Evolutionary conservation across 1,284 basidiomycete species (phyloP), one percentile per base, ranked within the genome.

Genomic region (Phenoliferia sp.): DNA sequence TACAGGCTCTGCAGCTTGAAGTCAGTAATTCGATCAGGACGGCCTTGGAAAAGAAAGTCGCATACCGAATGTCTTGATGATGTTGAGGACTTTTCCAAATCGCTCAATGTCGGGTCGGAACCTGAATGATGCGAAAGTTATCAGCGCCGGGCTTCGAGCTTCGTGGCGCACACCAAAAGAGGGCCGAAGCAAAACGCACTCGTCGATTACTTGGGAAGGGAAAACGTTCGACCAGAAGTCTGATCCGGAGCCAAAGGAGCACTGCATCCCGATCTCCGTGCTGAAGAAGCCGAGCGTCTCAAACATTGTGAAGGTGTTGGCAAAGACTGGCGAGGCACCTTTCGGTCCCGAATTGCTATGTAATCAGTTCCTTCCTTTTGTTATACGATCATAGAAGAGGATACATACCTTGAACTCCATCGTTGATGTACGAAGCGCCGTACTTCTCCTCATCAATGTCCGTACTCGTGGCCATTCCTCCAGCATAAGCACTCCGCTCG

Each of bases 181-280:
- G 9, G n/a, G 22, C 12, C 22, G 0, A 52, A 10, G 44, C 19
- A 19, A 12, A 22, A 52, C 63, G 52, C 32, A 60, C 63, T 54
- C 26, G 70, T 83, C 81, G 57, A 85, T 80, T 28, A 87, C 80
- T 52, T 82, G 74, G 55, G 85, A 85, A 5, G 86, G 86, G 76
- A 86, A 88, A 63, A 86, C 82, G 74, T 88, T 87, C 63, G 84
- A 83, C 86, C 86, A 88, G 75, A 88, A 88, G 15, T 59, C 52
- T 15, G 80, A 81, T 64, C 83, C 85, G 68, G 85, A 84, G 52
- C 86, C 85, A 75, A 88, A 87, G 61, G 84, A 85, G 29, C 87
- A 85, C 75, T 87, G 85, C 78, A 87, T 83, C 35, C 83, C 85
- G 58, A 87, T 85, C 64, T 83, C 82, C 29, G 79, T 79, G 1